Evolutionary conservation across 345 rosid genomes (phyloP).

Genomic region (Citropsis articulata): DNA sequence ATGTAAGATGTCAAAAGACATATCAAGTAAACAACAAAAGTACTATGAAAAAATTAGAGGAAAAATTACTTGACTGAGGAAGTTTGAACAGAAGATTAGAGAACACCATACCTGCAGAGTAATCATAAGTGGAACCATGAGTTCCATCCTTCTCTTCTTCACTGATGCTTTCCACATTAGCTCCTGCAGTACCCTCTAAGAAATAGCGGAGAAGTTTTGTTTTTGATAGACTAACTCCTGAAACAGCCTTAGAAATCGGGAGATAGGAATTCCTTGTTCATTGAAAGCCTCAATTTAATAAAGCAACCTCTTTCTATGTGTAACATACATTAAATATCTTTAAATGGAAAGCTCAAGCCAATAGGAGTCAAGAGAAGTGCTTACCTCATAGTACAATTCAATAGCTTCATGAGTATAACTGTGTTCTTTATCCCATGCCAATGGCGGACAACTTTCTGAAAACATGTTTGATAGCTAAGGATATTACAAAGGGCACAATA

Average conservation of each 20-base stretch:
- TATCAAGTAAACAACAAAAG: not conserved
- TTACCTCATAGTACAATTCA: conserved; percentile 88
- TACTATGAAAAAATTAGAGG: not conserved
- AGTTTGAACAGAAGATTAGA: not conserved
- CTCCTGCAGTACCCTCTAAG: conserved; percentile 82
- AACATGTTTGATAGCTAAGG: conserved; percentile 81
- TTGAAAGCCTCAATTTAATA: not conserved
- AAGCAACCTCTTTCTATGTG: not conserved
- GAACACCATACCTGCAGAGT: conserved; percentile 27
- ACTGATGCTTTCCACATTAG: conserved; percentile 43
- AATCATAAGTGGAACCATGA: conserved; percentile 18
- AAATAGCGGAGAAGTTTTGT: conserved; percentile 54
- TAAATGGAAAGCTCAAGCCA: not conserved
- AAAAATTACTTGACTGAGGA: not conserved
- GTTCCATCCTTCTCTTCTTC: conserved; percentile 40
- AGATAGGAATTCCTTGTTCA: not conserved
- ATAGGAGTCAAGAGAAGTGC: conserved; percentile 8
- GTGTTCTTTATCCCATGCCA: conserved; percentile 74
- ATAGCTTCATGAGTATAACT: conserved; percentile 64
- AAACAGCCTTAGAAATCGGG: conserved; percentile 48
- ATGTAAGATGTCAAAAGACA: not conserved
- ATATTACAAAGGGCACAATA: conserved; percentile 21
- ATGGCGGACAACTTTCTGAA: conserved; percentile 66
- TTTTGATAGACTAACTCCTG: conserved; percentile 49
- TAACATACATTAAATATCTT: not conserved